phyloP scores from a whole-genome alignment of 116 monocot genomes.

The Dioscorea cayenensis region DNA sequence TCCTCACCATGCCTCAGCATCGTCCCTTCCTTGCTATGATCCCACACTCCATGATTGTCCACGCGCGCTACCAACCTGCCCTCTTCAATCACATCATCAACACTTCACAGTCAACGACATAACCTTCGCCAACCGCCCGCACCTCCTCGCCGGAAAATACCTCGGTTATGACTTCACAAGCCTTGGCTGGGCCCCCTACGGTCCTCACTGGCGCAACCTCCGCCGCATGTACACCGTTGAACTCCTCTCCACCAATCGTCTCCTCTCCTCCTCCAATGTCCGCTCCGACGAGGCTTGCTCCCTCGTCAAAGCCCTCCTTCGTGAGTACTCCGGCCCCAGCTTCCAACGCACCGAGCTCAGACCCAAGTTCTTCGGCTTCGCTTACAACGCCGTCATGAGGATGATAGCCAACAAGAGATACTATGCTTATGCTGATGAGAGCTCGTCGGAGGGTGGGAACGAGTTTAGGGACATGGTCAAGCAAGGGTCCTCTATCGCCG shows the following conservation, averaged over 20 bases:
- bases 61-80: too few relatives aligned
- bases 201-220: slow-evolving; percentile 11
- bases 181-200: slow-evolving; percentile 6
- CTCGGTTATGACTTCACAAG: slow-evolving; percentile 7
- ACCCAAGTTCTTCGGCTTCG: neutral
- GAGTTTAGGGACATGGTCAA: slow-evolving; percentile 20
- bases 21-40: too few relatives aligned
- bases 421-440: neutral
- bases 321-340: neutral
- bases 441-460: neutral
- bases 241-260: slow-evolving; percentile 6
- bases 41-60: too few relatives aligned
- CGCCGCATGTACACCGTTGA: slow-evolving; percentile 13
- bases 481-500: slow-evolving; percentile 19
- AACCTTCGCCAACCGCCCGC: slow-evolving; percentile 24
- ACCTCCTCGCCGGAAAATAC: neutral
- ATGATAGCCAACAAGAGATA: slow-evolving; percentile 11
- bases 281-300: slow-evolving; percentile 7
- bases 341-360: neutral
- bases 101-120: slow-evolving; percentile 21
- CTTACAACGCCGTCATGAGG: neutral
- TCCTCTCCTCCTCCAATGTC: neutral
- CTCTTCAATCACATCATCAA: too few relatives aligned
- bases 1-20: too few relatives aligned
- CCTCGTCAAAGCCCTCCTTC: neutral